Evolutionary conservation across 2,329 filamentous ascomycete genomes (phyloP).

Genomic region (Xylaria sp.): DNA sequence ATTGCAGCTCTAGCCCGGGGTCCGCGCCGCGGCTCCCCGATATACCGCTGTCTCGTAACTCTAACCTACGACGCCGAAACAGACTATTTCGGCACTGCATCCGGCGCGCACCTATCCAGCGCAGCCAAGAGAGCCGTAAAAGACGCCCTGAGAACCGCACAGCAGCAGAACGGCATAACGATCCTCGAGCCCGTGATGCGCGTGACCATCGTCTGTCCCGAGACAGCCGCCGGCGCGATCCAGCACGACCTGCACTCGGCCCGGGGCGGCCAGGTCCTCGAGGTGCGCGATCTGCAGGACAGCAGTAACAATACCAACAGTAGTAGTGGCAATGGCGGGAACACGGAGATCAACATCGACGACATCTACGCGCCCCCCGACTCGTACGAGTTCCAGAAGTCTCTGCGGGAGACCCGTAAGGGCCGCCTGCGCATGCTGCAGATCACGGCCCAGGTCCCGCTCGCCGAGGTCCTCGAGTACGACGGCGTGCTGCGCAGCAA

Average conservation of each 20-base stretch:
- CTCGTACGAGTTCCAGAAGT: conserved; percentile 75
- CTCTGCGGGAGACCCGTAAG: conserved; percentile 61
- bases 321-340: neutral
- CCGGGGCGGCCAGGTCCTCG: conserved; percentile 79
- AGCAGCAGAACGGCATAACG: conserved; percentile 64
- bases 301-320: neutral
- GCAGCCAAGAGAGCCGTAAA: conserved; percentile 72
- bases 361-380: conserved; percentile 90
- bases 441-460: conserved; percentile 86
- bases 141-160: conserved; percentile 72
- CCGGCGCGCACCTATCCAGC: conserved; percentile 75
- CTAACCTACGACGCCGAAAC: conserved; percentile 73
- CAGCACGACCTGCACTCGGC: conserved; percentile 83
- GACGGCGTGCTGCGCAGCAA: conserved; percentile 87
- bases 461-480: conserved; percentile 98
- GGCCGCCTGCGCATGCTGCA: conserved; percentile 64
- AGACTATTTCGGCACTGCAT: conserved; percentile 73
- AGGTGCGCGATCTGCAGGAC: conserved; percentile 74
- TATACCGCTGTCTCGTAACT: conserved; percentile 79
- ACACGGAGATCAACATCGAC: conserved; percentile 69
- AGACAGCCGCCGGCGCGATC: conserved; percentile 81
- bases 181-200: conserved; percentile 96
- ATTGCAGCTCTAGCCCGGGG: conserved; percentile 87
- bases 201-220: conserved; percentile 86
- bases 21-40: conserved; percentile 80